A percentile compares a stretch with the other conserved stretches of the same genome.
phyloP scores from a whole-genome alignment of 2,329 filamentous ascomycete genomes.

The Simplicillium aogashimaense region DNA sequence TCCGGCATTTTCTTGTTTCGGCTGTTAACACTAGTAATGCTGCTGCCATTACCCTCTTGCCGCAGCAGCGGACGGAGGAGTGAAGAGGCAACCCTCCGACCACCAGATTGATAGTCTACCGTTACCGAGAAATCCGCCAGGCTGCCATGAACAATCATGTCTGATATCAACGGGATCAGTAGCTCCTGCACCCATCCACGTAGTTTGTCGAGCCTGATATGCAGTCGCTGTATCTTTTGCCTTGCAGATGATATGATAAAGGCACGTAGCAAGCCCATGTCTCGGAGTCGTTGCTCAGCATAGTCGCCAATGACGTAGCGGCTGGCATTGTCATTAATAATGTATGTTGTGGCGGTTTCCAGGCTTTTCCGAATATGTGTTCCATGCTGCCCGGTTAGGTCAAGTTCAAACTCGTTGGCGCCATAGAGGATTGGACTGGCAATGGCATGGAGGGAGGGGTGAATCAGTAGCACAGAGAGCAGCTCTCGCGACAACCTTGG shows the following conservation, averaged over 20 bases:
- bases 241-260: slow-evolving; percentile 5
- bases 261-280: slow-evolving; percentile 4
- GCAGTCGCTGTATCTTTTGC: slow-evolving; percentile 14
- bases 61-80: neutral
- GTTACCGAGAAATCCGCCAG: slow-evolving; percentile 13
- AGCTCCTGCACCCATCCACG: slow-evolving; percentile 19
- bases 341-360: slow-evolving; percentile 2
- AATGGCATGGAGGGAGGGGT: slow-evolving; percentile 20
- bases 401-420: slow-evolving; percentile 19
- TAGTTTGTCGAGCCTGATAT: slow-evolving; percentile 18
- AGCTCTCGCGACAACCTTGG: slow-evolving; percentile 11
- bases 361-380: slow-evolving; percentile 16
- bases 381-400: slow-evolving; percentile 16
- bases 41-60: neutral
- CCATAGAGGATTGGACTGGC: slow-evolving; percentile 21
- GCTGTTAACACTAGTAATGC: neutral
- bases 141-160: slow-evolving; percentile 20
- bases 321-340: too few relatives aligned
- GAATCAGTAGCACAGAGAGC: slow-evolving; percentile 19
- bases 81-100: slow-evolving; percentile 1
- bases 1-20: neutral
- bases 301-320: neutral
- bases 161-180: slow-evolving; percentile 17
- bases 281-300: slow-evolving; percentile 4
- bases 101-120: slow-evolving; percentile 1